phyloP scores from a whole-genome alignment of 2,329 filamentous ascomycete species.

The Trichoderma hamatum region DNA sequence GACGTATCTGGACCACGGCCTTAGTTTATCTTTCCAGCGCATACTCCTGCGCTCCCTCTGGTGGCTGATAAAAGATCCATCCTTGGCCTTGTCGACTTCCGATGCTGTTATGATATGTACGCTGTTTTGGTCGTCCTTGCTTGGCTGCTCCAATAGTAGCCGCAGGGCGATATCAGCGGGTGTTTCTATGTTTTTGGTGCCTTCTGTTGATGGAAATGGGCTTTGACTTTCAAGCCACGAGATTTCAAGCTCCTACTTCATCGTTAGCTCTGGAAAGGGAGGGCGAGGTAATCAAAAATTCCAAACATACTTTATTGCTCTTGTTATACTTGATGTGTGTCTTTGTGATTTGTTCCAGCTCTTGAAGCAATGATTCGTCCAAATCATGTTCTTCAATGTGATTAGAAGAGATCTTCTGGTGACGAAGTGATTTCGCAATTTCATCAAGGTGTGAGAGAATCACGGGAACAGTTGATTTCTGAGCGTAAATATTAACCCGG shows the following conservation, averaged over 20 bases:
- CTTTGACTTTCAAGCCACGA: conserved; percentile 46
- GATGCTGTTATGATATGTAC: conserved; percentile 33
- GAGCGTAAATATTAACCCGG: conserved; percentile 38
- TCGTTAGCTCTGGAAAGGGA: not conserved
- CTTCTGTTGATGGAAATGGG: conserved; percentile 10
- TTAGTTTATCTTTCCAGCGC: conserved; percentile 42
- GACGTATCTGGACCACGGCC: conserved; percentile 39
- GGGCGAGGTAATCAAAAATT: too few relatives aligned
- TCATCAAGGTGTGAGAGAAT: conserved; percentile 44
- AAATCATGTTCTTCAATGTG: conserved; percentile 31
- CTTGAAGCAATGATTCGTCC: conserved; percentile 33
- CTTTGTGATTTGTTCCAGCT: conserved; percentile 41
- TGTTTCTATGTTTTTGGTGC: conserved; percentile 41
- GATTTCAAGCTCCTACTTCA: conserved; percentile 39
- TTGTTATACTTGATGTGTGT: conserved; percentile 35
- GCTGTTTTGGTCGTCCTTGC: not conserved
- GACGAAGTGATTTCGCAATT: conserved; percentile 35
- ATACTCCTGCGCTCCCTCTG: conserved; percentile 40
- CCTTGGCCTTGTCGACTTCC: not conserved
- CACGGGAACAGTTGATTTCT: conserved; percentile 36
- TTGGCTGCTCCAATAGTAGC: conserved; percentile 43
- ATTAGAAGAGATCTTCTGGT: conserved; percentile 35
- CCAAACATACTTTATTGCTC: conserved; percentile 31
- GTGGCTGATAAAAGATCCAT: conserved; percentile 31
- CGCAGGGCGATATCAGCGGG: conserved; percentile 50